Base-by-base conservation (phyloP, 441 rosid species). In the Eutrema salsugineum region DNA sequence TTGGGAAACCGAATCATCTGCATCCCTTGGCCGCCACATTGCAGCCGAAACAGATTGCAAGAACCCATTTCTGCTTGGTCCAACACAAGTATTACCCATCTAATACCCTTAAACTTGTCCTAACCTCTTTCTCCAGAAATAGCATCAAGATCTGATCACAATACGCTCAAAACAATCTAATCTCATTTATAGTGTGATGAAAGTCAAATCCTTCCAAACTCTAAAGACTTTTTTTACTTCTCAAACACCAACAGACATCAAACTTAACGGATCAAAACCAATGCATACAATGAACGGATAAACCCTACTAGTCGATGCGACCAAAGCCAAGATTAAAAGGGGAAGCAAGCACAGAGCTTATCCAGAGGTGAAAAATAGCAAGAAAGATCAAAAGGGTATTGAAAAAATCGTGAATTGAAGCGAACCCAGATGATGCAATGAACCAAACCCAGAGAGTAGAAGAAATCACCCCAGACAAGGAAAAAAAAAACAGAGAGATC, bases 31-130 rank as follows among this genome's bases (percentile, higher is more conserved):
- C 36, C 89, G 69, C 91, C 91, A 87, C 82, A 87, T 74, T 64
- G 84, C 87, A 19, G 86, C 85, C 0, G 91, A 87, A 66, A 87
- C 86, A 11, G 91, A 83, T 67, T 87, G 91, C 48, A 87, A 65
- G 77, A 87, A 80, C 0, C 75, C 75, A 82, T 85, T 83, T 61
- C 79, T 56, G 67, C 75, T 78, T 46, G 89, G 91, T 72, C 91
- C 91, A 32, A 85, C 91, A 74, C 89, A 87, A 56, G 88, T 82
- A 64, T 87, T 87, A 40, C 89, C 91, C 91, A 87, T 86, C 32
- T 35, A 46, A 60, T 11, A 63, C 17, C 38, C 33, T 11, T 2
- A 67, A 51, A 16, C 60, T 33, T 9, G 14, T 19, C 51, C 39
- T 48, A 63, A 70, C 60, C 65, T 55, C 36, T 36, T 1, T 48